A percentile compares a stretch with the other conserved stretches of the same genome.
phyloP scores from a whole-genome alignment of 169 alveolate species.

The Toxoplasma gondii region DNA sequence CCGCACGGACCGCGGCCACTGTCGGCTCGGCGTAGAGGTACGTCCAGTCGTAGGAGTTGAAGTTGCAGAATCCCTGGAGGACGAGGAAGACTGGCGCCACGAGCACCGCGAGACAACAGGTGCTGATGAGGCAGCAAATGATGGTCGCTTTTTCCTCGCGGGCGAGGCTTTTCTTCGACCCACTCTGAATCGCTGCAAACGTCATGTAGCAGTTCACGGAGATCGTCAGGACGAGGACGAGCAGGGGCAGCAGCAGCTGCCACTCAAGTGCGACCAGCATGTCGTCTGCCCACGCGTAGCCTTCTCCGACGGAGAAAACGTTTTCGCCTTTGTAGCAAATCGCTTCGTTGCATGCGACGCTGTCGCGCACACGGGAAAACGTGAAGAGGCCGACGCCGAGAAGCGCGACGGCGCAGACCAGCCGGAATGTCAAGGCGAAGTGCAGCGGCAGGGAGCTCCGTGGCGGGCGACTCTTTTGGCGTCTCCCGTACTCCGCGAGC shows the following conservation, averaged over 20 bases:
- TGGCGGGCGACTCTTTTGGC: too few relatives aligned
- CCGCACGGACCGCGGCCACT: background rate
- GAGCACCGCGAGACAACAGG: constrained; percentile 6
- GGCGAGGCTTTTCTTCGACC: background rate
- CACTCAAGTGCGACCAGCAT: background rate
- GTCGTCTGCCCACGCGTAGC: background rate
- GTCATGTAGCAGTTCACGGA: background rate
- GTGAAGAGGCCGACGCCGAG: background rate
- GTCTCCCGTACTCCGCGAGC: too few relatives aligned
- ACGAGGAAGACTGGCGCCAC: constrained; percentile 3
- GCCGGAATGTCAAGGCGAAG: background rate
- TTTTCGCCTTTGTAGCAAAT: background rate
- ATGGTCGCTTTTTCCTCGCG: constrained; percentile 12
- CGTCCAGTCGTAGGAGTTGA: background rate
- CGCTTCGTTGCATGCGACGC: background rate
- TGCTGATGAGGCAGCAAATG: background rate
- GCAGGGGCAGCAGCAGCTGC: background rate
- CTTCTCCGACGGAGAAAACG: background rate
- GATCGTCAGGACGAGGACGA: background rate
- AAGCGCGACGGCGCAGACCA: background rate
- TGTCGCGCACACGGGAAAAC: background rate
- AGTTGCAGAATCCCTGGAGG: background rate
- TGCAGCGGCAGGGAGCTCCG: background rate
- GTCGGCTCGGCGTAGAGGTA: background rate
- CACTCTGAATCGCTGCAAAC: background rate